Evolutionary conservation across 805 yeast species (phyloP).

Genomic region (Saturnispora galanensis): DNA sequence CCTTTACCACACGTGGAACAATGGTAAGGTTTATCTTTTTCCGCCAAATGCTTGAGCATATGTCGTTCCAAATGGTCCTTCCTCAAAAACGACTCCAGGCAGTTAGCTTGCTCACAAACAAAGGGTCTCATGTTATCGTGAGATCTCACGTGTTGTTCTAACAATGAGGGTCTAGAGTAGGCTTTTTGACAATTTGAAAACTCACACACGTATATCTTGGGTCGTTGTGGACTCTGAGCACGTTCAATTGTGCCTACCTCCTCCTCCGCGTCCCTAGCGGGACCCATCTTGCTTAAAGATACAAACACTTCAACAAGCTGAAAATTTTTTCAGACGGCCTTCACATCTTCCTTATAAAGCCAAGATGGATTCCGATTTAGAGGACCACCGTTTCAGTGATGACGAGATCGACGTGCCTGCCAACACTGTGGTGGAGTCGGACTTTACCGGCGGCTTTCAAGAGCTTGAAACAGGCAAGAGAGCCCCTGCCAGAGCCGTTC

Average conservation of each 20-base stretch:
- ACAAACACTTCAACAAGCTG: neutral
- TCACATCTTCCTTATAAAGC: neutral
- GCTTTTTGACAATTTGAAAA: conserved; percentile 62
- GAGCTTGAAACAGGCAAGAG: conserved; percentile 31
- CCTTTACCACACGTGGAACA: conserved; percentile 79
- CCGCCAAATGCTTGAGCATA: conserved; percentile 45
- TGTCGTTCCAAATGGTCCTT: conserved; percentile 80
- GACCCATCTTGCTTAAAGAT: too few relatives aligned
- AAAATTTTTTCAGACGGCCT: conserved; percentile 9
- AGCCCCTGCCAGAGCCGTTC: conserved; percentile 53
- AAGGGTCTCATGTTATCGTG: conserved; percentile 79
- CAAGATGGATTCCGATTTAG: conserved; percentile 6
- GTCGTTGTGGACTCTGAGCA: conserved; percentile 28
- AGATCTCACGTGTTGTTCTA: conserved; percentile 72
- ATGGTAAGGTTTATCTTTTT: conserved; percentile 53
- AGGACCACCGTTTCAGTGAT: conserved; percentile 25
- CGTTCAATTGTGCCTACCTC: too few relatives aligned
- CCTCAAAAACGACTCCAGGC: conserved; percentile 59
- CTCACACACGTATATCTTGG: conserved; percentile 56
- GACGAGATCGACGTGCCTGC: conserved; percentile 36
- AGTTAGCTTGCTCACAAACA: conserved; percentile 43
- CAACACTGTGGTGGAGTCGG: conserved; percentile 46
- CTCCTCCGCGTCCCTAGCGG: too few relatives aligned
- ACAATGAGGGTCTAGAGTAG: conserved; percentile 69
- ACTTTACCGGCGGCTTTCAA: conserved; percentile 30